Base-by-base conservation (phyloP, 306 rosid species). In the Abrus precatorius region DNA sequence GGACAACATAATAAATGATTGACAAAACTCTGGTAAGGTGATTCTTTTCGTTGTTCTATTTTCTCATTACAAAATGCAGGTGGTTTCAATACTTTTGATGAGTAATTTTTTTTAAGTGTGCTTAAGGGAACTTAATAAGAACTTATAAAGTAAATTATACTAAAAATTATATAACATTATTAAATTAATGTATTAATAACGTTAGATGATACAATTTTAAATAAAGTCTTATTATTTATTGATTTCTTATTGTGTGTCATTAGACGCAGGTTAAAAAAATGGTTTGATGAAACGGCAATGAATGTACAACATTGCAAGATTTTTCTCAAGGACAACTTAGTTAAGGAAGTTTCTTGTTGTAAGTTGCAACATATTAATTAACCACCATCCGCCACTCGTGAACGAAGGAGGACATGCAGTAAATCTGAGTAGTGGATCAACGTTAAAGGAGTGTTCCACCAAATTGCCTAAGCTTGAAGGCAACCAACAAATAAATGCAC, bases 351-450 rank as follows among this genome's bases (percentile, higher is more conserved):
- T 36, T 9, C 4, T 66, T 66, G 2, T 30, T 52, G 67, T 3
- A 20, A 63, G 27, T 9, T 47, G 52, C 30, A 20, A 29, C 38
- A 55, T 60, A 77, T 83, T 83, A 70, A 83, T 33, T 61, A 43
- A 61, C 2, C 13, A 83, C 3, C 82, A 43, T 76, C 75, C 74
- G 32, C 69, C 77, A 61, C 82, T 61, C 82, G 82, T 76, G 86
- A 77, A 43, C n/a, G 11, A 5, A 40, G 44, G 40, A 78, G 47
- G 43, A 41, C 6, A 9, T 30, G 69, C 56, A 77, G 47, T 67
- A 41, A 69, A 55, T 34, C 63, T 9, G 44, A 56, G 76, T 73
- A 56, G 70, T 73, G 40, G 69, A 53, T 59, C 64, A 82, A 82
- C 43, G 69, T 76, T 82, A 29, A 82, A 69, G 78, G 59, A 41